Conservation (phyloP, 768 basidiomycete genomes). For the Postia placenta region DNA sequence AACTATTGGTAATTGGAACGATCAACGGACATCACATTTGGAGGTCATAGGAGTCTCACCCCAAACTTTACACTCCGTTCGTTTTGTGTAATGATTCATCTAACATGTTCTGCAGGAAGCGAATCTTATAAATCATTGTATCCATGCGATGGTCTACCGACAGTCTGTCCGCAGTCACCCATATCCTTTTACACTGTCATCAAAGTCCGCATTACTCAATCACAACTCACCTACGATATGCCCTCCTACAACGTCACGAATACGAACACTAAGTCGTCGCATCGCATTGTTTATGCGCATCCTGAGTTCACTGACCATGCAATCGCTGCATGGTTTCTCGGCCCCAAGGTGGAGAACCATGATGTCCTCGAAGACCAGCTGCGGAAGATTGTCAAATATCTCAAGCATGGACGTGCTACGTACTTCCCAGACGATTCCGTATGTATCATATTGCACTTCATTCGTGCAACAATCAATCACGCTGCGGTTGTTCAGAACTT, state of each 20-base stretch:
- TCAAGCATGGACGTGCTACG: slow-evolving; percentile 17
- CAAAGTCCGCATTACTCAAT: not conserved
- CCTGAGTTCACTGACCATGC: not conserved
- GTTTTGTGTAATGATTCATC: too few species aligned
- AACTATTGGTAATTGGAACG: too few species aligned
- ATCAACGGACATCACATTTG: too few species aligned
- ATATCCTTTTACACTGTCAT: not conserved
- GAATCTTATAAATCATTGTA: not conserved
- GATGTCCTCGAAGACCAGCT: slow-evolving; percentile 24
- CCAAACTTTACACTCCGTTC: too few species aligned
- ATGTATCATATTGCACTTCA: not conserved
- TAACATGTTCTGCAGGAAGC: not conserved
- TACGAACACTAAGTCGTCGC: not conserved
- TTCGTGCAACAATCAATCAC: too few species aligned
- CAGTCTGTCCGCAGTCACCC: not conserved
- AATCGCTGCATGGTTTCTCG: slow-evolving; percentile 30
- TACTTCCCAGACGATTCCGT: slow-evolving; percentile 28
- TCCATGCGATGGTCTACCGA: not conserved
- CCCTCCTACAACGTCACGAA: not conserved
- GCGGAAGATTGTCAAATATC: slow-evolving; percentile 18
- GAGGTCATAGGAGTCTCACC: too few species aligned
- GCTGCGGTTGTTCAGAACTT: slow-evolving; percentile 15
- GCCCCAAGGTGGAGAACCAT: slow-evolving; percentile 33
- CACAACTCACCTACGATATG: not conserved
- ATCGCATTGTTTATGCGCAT: not conserved